Base-by-base conservation (phyloP, 2,329 filamentous ascomycete genomes). In the Tothia fuscella region DNA sequence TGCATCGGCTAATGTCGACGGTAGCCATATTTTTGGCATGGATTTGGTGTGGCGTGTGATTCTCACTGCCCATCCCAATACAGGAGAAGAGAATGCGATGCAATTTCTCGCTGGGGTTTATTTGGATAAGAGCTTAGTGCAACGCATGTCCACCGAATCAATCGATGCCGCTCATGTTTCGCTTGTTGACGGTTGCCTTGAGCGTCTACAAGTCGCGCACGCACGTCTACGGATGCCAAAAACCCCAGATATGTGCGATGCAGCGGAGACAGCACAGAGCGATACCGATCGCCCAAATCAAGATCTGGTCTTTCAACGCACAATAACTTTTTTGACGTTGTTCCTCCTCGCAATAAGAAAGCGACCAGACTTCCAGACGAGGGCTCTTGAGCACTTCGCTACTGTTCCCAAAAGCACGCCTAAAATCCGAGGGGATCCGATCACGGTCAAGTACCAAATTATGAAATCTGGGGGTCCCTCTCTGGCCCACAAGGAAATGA, bases 21-120 rank as follows among this genome's bases (percentile, higher is more conserved):
- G 67, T 9, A 55, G 74, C 21, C 64, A 71, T 49, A 71, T 66
- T 46, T 72, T 67, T 3, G 67, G 68, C 5, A 65, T 67, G 47
- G 82, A 91, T 50, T 72, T 87, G 44, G 65, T 94, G n/a, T 94
- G 88, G 88, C 75, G 77, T 19, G 75, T 94, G 51, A 76, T 89
- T 25, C 64, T 93, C 41, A 78, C 74, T 13, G 77, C 82, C 2
- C 75, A 77, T 4, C 66, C 73, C 28, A 65, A 71, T 28, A 72
- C 69, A 0, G 77, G 93, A 36, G 83, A 84, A 49, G 69, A 71
- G 16, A 63, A 69, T 40, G 81, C 84, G 1, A 86, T 82, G 22
- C 69, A 68, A 38, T 76, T 78, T 17, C 74, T 93, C 3, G 84
- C 87, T 19, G 71, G 79, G 19, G 68, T 86, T 10, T 93, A 91